phyloP scores from a whole-genome alignment of 2,329 filamentous ascomycete species.

The Fusarium coffeatum region DNA sequence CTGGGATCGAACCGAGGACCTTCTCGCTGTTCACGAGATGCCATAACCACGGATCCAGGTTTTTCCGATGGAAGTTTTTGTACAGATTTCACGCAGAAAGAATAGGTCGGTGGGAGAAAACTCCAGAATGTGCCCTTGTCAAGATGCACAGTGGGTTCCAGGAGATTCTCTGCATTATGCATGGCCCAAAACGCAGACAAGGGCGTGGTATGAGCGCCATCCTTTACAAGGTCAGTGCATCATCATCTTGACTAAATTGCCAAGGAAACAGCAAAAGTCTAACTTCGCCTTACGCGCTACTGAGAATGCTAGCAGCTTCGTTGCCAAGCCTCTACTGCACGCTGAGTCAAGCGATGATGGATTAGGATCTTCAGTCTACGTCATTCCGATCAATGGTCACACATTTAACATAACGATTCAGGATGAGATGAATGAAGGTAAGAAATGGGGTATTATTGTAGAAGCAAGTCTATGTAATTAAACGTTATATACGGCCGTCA shows the following conservation, averaged over 20 bases:
- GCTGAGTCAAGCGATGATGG: not conserved
- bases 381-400: not conserved
- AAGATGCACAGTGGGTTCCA: not conserved
- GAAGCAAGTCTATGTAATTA: slow-evolving; percentile 28
- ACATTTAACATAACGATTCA: not conserved
- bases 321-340: not conserved
- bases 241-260: not conserved
- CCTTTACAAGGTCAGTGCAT: not conserved
- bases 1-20: not conserved
- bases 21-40: not conserved
- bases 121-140: not conserved
- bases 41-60: not conserved
- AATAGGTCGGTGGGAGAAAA: not conserved
- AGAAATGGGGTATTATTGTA: slow-evolving; percentile 11
- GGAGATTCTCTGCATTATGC: not conserved
- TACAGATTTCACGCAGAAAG: too few species aligned
- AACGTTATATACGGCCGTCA: slow-evolving; percentile 17
- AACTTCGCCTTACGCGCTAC: not conserved
- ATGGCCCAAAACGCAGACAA: not conserved
- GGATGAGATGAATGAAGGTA: too few species aligned
- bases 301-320: not conserved
- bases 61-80: not conserved
- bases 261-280: not conserved
- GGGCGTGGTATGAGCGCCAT: not conserved
- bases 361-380: not conserved